Base-by-base conservation (phyloP, 305 asterid species). In the Stenogyne calaminthoides region DNA sequence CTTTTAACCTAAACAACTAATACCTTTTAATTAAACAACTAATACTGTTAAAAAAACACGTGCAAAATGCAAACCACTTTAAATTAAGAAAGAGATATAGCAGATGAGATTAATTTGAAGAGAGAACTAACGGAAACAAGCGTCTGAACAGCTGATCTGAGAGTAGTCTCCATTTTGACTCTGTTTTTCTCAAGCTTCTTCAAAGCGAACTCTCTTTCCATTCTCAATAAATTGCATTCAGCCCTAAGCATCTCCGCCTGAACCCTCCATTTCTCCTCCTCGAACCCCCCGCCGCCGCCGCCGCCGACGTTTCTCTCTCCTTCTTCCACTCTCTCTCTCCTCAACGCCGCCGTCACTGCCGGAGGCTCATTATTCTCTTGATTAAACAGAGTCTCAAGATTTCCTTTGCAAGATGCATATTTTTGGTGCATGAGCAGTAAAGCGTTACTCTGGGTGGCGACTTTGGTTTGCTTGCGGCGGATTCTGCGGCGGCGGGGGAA, bases 171-270 rank as follows among this genome's bases (percentile, higher is more conserved):
- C 88, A 78, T 86, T 64, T 88, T 85, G 29, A 71, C 75, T 71
- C 83, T 77, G 37, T 87, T 89, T 32, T 77, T 84, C 76, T 88
- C 88, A 82, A 91, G 51, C 65, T 87, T 89, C 84, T 81, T 87
- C 66, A 89, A 44, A 71, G 90, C 88, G 11, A 83, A 71, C 73
- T 89, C 95, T 71, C 91, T 88, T 36, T 91, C 97, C 80, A 80
- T 81, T 71, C 94, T 84, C 81, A 89, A 34, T 49, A 83, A 82
- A 52, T 76, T 84, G 61, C 94, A 91, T 67, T 87, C 96, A 6
- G 93, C 96, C 77, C 94, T 81, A 69, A 89, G 78, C 60, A 92
- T 84, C 83, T 90, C 98, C 40, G 93, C 93, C 66, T 91, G 91
- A 76, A 88, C 84, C 86, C 80, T 83, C 96, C 97, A 90, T 36